Conservation (phyloP, 2,329 filamentous ascomycete genomes). For the Sphaceloma murrayae region DNA sequence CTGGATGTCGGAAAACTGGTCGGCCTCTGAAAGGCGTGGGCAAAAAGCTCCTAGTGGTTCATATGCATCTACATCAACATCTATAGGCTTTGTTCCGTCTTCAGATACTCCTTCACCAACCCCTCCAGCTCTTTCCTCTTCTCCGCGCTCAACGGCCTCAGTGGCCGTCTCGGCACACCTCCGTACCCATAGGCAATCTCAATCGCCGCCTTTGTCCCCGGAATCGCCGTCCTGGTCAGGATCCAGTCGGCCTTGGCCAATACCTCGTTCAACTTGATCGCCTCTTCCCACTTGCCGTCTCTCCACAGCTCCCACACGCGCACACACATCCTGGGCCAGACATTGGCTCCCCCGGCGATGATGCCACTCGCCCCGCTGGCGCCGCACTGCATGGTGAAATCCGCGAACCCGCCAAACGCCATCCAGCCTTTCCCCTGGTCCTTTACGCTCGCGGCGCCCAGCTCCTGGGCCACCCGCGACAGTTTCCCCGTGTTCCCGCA, state of each 20-base stretch:
- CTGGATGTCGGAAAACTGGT: background rate
- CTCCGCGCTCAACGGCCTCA: conserved; percentile 55
- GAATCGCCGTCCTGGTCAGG: conserved; percentile 70
- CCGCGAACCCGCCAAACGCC: conserved; percentile 79
- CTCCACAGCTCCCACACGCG: conserved; percentile 68
- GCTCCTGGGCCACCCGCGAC: conserved; percentile 66
- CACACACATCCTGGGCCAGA: conserved; percentile 73
- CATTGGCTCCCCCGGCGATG: conserved; percentile 77
- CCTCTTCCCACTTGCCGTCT: conserved; percentile 64
- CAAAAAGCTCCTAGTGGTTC: too few species aligned
- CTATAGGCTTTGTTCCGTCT: conserved; percentile 25
- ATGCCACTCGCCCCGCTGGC: conserved; percentile 71
- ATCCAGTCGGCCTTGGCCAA: conserved; percentile 74
- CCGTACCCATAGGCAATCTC: conserved; percentile 76
- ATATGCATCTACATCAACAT: conserved; percentile 4
- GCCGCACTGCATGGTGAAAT: conserved; percentile 76
- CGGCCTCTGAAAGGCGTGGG: background rate
- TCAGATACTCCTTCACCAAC: conserved; percentile 25
- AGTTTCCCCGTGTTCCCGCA: conserved; percentile 86
- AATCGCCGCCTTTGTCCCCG: conserved; percentile 76
- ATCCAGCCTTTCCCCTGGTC: conserved; percentile 51
- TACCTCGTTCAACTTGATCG: conserved; percentile 64
- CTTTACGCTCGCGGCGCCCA: conserved; percentile 59
- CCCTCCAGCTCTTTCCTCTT: conserved; percentile 20
- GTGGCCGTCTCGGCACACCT: conserved; percentile 61